Evolutionary conservation across 2,329 filamentous ascomycete genomes (phyloP).

Genomic region (Dactylellina cionopaga): DNA sequence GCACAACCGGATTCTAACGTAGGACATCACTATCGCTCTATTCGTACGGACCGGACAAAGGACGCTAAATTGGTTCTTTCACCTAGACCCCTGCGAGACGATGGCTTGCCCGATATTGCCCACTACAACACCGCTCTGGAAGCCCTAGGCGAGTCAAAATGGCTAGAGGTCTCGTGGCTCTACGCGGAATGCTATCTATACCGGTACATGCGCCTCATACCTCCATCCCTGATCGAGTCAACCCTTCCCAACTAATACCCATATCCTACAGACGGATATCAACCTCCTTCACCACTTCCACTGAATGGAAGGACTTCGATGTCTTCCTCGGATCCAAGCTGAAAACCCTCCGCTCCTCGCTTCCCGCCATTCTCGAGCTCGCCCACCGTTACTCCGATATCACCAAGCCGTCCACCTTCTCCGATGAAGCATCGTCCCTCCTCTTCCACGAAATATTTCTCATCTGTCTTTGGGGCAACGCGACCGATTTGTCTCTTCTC

Average conservation of each 20-base stretch:
- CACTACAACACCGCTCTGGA: constrained; percentile 88
- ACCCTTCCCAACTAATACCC: constrained; percentile 47
- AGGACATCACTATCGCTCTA: constrained; percentile 60
- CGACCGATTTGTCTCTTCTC: constrained; percentile 89
- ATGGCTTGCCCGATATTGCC: constrained; percentile 78
- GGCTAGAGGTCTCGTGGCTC: constrained; percentile 88
- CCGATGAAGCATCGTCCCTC: constrained; percentile 75
- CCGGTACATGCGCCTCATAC: constrained; percentile 64
- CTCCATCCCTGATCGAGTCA: neutral
- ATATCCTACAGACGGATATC: constrained; percentile 73
- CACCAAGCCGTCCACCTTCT: constrained; percentile 54
- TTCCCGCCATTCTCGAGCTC: constrained; percentile 83
- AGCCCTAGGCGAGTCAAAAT: constrained; percentile 76
- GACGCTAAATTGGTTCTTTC: neutral
- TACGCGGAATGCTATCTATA: constrained; percentile 95
- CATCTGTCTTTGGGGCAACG: constrained; percentile 97
- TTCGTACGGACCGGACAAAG: neutral
- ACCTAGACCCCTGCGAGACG: constrained; percentile 65
- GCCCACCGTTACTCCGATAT: constrained; percentile 81
- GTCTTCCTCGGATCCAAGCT: constrained; percentile 90
- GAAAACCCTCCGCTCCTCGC: constrained; percentile 89
- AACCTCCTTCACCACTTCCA: constrained; percentile 78
- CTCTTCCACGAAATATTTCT: constrained; percentile 94
- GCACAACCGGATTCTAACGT: constrained; percentile 84
- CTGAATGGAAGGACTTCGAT: constrained; percentile 89